These are phyloP conservation scores for Nicotiana knightiana DNA, from an alignment of 257 asterid genomes.

Conservation along the genomic window DNA sequence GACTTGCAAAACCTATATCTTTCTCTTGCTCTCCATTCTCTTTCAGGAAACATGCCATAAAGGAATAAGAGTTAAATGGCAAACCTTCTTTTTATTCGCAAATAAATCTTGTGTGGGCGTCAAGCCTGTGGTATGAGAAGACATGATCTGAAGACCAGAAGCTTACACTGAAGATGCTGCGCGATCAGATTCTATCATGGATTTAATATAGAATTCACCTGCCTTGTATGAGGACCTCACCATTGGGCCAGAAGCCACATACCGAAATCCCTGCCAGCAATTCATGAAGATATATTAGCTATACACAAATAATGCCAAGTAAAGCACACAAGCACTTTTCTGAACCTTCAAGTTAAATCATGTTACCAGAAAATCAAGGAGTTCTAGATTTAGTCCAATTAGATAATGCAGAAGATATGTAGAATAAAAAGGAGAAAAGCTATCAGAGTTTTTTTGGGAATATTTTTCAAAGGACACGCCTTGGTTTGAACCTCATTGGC, in stretches of 20 bases:
- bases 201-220: constrained; percentile 87
- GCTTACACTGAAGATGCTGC: constrained; percentile 54
- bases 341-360: neutral
- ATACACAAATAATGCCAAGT: neutral
- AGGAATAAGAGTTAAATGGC: too few species aligned
- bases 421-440: too few species aligned
- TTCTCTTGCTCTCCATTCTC: too few species aligned
- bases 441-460: too few species aligned
- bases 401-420: too few species aligned
- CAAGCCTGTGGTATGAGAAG: neutral
- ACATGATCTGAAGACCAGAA: constrained; percentile 5
- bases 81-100: neutral
- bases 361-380: neutral
- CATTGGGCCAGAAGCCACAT: constrained; percentile 99
- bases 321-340: neutral
- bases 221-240: constrained; percentile 98
- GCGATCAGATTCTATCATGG: constrained; percentile 89
- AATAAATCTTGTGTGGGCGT: neutral
- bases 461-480: too few species aligned
- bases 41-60: too few species aligned
- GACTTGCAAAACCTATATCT: too few species aligned
- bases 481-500: too few species aligned
- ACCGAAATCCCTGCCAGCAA: constrained; percentile 74
- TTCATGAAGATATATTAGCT: neutral
- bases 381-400: too few species aligned